A percentile compares a stretch with the other conserved stretches of the same genome.
Conservation (phyloP, 768 basidiomycete species). For the Neoboletus subvelutipes region DNA sequence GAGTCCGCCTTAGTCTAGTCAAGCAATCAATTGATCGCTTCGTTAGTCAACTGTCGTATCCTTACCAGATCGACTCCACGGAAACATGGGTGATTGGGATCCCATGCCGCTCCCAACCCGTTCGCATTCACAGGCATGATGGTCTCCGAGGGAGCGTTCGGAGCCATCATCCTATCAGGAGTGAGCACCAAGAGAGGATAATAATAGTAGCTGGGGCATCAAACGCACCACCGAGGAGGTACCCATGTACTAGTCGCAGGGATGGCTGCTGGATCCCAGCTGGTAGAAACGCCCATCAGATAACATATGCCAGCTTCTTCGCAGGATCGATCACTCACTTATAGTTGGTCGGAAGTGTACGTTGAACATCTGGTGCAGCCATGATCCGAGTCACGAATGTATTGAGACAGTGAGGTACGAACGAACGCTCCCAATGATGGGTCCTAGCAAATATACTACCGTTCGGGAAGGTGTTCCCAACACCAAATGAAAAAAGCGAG, state of each 20-base stretch:
- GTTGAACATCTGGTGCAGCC: slow-evolving; percentile 26
- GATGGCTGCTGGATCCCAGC: slow-evolving; percentile 26
- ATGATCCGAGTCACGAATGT: slow-evolving; percentile 6
- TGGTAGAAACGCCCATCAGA: slow-evolving; percentile 5
- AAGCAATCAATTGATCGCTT: background rate
- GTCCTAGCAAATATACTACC: too few species aligned
- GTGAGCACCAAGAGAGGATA: background rate
- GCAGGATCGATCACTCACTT: slow-evolving; percentile 10
- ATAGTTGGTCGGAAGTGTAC: slow-evolving; percentile 10
- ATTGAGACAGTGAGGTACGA: background rate
- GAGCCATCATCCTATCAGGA: slow-evolving; percentile 21
- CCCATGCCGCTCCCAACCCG: slow-evolving; percentile 27
- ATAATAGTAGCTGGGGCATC: background rate
- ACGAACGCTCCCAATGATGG: too few species aligned
- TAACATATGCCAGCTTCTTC: background rate
- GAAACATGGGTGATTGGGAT: slow-evolving; percentile 19
- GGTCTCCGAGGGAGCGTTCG: slow-evolving; percentile 1
- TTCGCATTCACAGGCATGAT: slow-evolving; percentile 6
- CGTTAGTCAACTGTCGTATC: background rate
- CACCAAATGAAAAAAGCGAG: background rate
- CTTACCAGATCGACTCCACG: slow-evolving; percentile 26
- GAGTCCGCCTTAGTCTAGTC: slow-evolving; percentile 22
- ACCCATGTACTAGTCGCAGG: slow-evolving; percentile 27
- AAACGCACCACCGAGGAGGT: slow-evolving; percentile 25
- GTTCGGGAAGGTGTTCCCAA: background rate